Evolutionary conservation across 129 eudicot genomes (phyloP).

Genomic region (Arctium lappa): DNA sequence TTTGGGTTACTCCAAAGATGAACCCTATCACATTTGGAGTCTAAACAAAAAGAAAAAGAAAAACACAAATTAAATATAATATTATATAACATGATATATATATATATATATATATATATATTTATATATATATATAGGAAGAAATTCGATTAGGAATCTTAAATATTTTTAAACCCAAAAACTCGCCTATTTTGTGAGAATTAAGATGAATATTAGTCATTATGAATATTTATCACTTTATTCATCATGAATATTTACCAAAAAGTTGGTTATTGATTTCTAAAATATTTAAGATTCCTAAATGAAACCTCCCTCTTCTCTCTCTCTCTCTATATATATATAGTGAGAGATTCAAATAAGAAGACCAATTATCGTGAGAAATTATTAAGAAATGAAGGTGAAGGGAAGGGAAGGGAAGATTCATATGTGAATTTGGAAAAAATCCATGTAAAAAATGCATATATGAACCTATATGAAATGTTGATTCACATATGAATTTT

Average conservation of each 20-base stretch:
- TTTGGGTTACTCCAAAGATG: constrained; percentile 54
- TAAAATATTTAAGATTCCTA: neutral
- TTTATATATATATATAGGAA: neutral
- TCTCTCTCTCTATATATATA: too few species aligned
- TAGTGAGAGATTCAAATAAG: neutral
- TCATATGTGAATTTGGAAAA: neutral
- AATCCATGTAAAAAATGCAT: neutral
- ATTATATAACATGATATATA: neutral
- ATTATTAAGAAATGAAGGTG: too few species aligned
- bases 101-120: neutral
- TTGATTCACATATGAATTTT: neutral
- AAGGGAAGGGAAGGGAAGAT: too few species aligned
- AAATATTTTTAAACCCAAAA: neutral
- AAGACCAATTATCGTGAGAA: neutral
- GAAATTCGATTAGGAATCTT: neutral
- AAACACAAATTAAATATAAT: neutral
- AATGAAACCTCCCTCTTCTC: neutral
- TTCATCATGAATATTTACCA: neutral
- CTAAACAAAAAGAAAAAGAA: constrained; percentile 12
- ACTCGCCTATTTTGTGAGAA: neutral
- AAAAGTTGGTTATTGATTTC: neutral
- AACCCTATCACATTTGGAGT: constrained; percentile 67
- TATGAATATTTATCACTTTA: neutral
- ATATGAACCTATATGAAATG: neutral
- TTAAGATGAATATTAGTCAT: neutral